phyloP scores from a whole-genome alignment of 192 early-diverging fungal genomes.

The Podila clonocystis region DNA sequence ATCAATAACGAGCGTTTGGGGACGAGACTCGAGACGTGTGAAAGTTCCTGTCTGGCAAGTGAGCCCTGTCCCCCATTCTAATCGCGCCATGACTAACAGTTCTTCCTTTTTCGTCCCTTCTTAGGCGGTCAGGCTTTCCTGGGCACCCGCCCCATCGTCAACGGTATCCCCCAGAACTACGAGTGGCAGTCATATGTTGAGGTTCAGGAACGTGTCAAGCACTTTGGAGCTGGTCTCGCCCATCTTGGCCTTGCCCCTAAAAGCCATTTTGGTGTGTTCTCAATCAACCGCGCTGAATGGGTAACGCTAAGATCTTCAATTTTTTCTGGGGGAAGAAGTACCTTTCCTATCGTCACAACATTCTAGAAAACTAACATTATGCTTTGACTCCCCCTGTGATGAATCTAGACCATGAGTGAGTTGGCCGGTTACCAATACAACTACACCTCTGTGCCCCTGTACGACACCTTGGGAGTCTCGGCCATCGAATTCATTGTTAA shows the following conservation, averaged over 20 bases:
- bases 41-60: too few species aligned
- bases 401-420: slow-evolving; percentile 65
- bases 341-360: background rate
- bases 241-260: slow-evolving; percentile 44
- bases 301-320: slow-evolving; percentile 69
- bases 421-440: slow-evolving; percentile 68
- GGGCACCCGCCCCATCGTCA: slow-evolving; percentile 66
- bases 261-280: slow-evolving; percentile 14
- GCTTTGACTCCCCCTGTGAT: background rate
- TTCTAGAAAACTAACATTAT: background rate
- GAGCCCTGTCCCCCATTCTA: background rate
- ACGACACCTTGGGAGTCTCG: slow-evolving; percentile 85
- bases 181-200: slow-evolving; percentile 74
- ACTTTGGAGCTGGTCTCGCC: slow-evolving; percentile 74
- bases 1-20: background rate
- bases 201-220: slow-evolving; percentile 59
- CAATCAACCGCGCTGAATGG: slow-evolving; percentile 60
- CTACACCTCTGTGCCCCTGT: slow-evolving; percentile 82
- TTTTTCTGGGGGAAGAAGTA: too few species aligned
- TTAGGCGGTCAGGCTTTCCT: slow-evolving; percentile 58
- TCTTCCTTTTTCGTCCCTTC: background rate
- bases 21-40: too few species aligned
- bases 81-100: slow-evolving; percentile 5
- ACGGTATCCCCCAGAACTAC: slow-evolving; percentile 66
- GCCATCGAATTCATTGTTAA: slow-evolving; percentile 81